Conservation (phyloP, 306 rosid genomes). For the Geum urbanum region DNA sequence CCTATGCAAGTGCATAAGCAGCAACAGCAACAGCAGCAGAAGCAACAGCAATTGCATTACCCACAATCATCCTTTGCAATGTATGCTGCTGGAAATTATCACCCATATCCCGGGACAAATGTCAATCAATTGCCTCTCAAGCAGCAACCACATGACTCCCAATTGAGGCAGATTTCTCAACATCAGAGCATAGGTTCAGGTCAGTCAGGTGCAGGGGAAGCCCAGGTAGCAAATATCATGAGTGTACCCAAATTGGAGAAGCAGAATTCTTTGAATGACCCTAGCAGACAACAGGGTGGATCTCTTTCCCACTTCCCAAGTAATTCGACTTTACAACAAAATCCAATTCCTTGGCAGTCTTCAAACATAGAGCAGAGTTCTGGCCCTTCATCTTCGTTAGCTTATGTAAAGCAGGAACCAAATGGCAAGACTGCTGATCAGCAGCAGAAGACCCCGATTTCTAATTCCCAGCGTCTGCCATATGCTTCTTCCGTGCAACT, state of each 20-base stretch:
- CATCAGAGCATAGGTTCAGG: conserved; percentile 53
- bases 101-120: conserved; percentile 54
- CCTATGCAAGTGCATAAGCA: conserved; percentile 57
- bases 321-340: conserved; percentile 53
- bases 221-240: conserved; percentile 40
- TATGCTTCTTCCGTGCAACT: conserved; percentile 49
- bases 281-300: conserved; percentile 67
- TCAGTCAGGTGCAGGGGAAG: conserved; percentile 56
- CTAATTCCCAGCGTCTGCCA: conserved; percentile 57
- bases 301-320: conserved; percentile 44
- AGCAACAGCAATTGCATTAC: conserved; percentile 49
- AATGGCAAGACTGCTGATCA: conserved; percentile 60
- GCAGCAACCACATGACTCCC: conserved; percentile 63
- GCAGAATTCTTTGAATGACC: conserved; percentile 49
- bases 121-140: conserved; percentile 54
- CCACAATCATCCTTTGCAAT: conserved; percentile 45
- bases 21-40: conserved; percentile 69
- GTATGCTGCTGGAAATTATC: conserved; percentile 58
- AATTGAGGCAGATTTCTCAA: conserved; percentile 55
- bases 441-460: conserved; percentile 49
- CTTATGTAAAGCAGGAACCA: conserved; percentile 63
- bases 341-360: conserved; percentile 59
- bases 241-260: conserved; percentile 53
- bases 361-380: conserved; percentile 58
- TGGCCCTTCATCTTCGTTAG: conserved; percentile 41